Percentiles rank a stretch among this genome's conserved stretches.
These are phyloP conservation scores for Nakazawaea peltata DNA, from an alignment of 805 yeast species.

Conservation along the genomic window DNA sequence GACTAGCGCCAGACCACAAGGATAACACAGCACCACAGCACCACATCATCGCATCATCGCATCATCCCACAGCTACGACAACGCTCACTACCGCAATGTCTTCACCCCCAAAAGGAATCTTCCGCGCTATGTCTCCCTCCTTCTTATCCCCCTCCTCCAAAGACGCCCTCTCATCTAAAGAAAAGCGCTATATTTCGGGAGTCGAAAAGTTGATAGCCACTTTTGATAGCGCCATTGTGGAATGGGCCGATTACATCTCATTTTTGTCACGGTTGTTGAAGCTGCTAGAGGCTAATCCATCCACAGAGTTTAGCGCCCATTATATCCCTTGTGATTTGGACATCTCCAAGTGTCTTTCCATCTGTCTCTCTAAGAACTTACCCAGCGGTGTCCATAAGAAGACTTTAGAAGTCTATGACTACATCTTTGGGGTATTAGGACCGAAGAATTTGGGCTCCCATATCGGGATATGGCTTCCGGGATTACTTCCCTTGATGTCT, in stretches of 20 bases:
- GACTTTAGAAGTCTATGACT: slow-evolving; percentile 68
- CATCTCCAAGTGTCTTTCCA: slow-evolving; percentile 65
- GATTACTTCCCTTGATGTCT: slow-evolving; percentile 81
- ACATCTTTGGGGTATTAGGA: slow-evolving; percentile 60
- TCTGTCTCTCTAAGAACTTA: slow-evolving; percentile 69
- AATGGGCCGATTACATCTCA: slow-evolving; percentile 98
- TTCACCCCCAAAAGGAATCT: slow-evolving; percentile 10
- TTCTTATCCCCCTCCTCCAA: slow-evolving; percentile 12
- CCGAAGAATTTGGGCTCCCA: slow-evolving; percentile 46
- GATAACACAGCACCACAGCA: too few species aligned
- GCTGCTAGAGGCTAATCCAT: slow-evolving; percentile 46
- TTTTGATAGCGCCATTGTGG: slow-evolving; percentile 70
- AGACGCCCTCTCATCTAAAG: slow-evolving; percentile 43
- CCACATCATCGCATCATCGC: too few species aligned
- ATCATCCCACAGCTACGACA: too few species aligned
- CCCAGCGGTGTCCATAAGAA: slow-evolving; percentile 97
- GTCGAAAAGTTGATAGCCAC: slow-evolving; percentile 65
- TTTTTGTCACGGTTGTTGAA: slow-evolving; percentile 74
- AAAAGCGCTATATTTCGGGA: slow-evolving; percentile 57
- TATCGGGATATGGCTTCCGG: slow-evolving; percentile 82
- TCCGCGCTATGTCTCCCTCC: slow-evolving; percentile 21
- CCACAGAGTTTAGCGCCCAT: slow-evolving; percentile 28
- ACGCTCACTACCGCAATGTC: too few species aligned
- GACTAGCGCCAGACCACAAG: too few species aligned
- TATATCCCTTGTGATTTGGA: slow-evolving; percentile 63